Evolutionary conservation across 2,329 filamentous ascomycete species (phyloP).

Genomic region (Trichothecium sympodiale): DNA sequence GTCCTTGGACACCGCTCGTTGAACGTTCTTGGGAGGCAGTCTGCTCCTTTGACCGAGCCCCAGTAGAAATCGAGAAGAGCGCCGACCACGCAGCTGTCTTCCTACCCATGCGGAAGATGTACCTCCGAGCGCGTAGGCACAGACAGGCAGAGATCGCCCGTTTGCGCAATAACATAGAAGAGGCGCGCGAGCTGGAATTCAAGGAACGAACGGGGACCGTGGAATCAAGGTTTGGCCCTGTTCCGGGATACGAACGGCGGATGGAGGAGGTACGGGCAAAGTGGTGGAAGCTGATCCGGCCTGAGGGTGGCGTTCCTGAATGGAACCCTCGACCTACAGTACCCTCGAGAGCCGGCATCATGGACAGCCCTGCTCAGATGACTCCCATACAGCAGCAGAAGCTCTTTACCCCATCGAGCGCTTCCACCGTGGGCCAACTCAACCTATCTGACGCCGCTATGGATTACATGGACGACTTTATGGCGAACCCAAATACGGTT

Average conservation of each 20-base stretch:
- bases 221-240: conserved; percentile 34
- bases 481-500: conserved; percentile 24
- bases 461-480: conserved; percentile 24
- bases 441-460: conserved; percentile 17
- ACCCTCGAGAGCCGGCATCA: too few species aligned
- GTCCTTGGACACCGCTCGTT: conserved; percentile 36
- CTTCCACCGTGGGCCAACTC: conserved; percentile 5
- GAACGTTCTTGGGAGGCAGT: conserved; percentile 40
- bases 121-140: conserved; percentile 38
- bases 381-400: too few species aligned
- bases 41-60: conserved; percentile 25
- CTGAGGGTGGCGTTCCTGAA: conserved; percentile 13
- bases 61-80: conserved; percentile 31
- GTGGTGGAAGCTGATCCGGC: conserved; percentile 39
- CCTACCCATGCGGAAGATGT: conserved; percentile 42
- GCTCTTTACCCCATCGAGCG: too few species aligned
- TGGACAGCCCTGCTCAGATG: neutral
- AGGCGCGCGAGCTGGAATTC: conserved; percentile 36
- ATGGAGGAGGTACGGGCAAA: conserved; percentile 34
- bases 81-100: conserved; percentile 37
- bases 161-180: conserved; percentile 34
- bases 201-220: conserved; percentile 33
- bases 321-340: conserved; percentile 6
- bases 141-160: conserved; percentile 38
- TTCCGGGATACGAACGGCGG: conserved; percentile 33